These are phyloP conservation scores for Puccinia polysora DNA, from an alignment of 1,284 basidiomycete genomes.

Conservation along the genomic window DNA sequence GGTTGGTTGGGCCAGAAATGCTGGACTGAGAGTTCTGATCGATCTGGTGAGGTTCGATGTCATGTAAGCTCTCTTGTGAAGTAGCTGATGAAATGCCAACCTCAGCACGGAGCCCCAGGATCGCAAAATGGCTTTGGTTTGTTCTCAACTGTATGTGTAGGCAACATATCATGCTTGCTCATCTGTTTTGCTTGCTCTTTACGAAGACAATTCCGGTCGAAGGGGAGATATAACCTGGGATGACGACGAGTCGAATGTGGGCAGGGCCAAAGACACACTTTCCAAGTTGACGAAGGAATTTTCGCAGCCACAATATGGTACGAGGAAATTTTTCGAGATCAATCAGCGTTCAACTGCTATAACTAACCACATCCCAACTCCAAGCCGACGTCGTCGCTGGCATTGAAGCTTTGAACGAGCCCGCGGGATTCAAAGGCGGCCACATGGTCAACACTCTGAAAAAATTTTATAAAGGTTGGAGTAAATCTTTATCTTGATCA, in stretches of 20 bases:
- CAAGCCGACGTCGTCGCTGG: slow-evolving; percentile 8
- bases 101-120: slow-evolving; percentile 54
- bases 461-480: slow-evolving; percentile 65
- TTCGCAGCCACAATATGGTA: slow-evolving; percentile 55
- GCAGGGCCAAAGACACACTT: slow-evolving; percentile 67
- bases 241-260: slow-evolving; percentile 62
- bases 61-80: neutral
- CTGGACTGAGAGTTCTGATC: slow-evolving; percentile 74
- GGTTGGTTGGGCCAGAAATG: slow-evolving; percentile 68
- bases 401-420: slow-evolving; percentile 59
- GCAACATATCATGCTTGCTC: too few species aligned
- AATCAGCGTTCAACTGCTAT: too few species aligned
- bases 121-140: slow-evolving; percentile 66
- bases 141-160: neutral
- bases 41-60: slow-evolving; percentile 57
- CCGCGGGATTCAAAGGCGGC: slow-evolving; percentile 65
- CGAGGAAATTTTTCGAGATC: neutral
- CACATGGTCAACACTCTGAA: slow-evolving; percentile 57
- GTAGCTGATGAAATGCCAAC: neutral
- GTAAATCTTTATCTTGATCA: slow-evolving; percentile 44
- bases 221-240: slow-evolving; percentile 68
- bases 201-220: slow-evolving; percentile 61
- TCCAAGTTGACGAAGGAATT: slow-evolving; percentile 56
- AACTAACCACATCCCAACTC: neutral
- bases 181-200: neutral